Evolutionary conservation across 164 flowering plant species (phyloP).

Genomic region (Magnolia kwangsiensis): DNA sequence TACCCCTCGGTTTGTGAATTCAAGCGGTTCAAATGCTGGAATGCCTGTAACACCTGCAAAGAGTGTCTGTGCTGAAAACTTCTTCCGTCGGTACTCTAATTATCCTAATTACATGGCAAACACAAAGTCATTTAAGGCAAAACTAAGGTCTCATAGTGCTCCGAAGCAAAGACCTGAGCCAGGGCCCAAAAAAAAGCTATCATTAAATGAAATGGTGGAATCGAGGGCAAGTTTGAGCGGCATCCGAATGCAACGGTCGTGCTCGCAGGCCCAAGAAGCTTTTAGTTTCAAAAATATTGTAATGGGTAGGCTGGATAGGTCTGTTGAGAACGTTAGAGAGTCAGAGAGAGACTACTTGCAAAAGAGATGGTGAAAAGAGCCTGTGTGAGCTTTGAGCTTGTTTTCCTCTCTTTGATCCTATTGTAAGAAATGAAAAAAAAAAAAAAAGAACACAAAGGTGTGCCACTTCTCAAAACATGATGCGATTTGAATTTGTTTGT

Average conservation of each 20-base stretch:
- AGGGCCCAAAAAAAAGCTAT: conserved; percentile 44
- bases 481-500: background rate
- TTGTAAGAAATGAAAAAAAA: background rate
- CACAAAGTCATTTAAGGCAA: conserved; percentile 71
- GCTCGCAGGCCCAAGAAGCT: conserved; percentile 44
- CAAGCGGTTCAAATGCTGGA: conserved; percentile 17
- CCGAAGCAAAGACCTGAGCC: conserved; percentile 85
- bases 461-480: background rate
- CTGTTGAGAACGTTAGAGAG: conserved; percentile 20
- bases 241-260: conserved; percentile 54
- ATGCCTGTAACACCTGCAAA: conserved; percentile 56
- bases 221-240: conserved; percentile 66
- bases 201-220: conserved; percentile 65
- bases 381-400: background rate
- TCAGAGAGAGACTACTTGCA: conserved; percentile 19
- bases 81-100: conserved; percentile 38
- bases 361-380: conserved; percentile 16
- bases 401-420: background rate
- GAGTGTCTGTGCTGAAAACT: conserved; percentile 56
- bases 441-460: background rate
- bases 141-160: conserved; percentile 67
- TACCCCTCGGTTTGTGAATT: conserved; percentile 61
- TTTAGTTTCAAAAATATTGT: conserved; percentile 34
- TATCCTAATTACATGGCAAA: conserved; percentile 76
- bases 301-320: conserved; percentile 29